Conservation (phyloP, 2,329 filamentous ascomycete genomes). For the Penicillium sp. region DNA sequence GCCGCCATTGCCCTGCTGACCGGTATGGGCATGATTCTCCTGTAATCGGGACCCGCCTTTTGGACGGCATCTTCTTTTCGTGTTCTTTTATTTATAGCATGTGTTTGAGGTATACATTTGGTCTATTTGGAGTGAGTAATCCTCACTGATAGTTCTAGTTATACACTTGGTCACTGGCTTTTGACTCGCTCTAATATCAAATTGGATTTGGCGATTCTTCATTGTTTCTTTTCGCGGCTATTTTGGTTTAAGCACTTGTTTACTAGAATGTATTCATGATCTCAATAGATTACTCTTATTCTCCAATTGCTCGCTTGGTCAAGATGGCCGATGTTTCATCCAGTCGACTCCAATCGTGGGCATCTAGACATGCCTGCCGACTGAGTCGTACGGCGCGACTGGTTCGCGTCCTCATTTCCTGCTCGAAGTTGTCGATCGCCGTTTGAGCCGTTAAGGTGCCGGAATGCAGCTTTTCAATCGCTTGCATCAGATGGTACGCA, state of each 20-base stretch:
- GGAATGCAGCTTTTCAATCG: constrained; percentile 15
- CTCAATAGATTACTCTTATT: constrained; percentile 1
- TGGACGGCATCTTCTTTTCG: background rate
- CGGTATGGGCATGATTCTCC: constrained; percentile 42
- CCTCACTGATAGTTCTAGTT: background rate
- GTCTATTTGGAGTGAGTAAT: background rate
- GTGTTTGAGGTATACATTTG: background rate
- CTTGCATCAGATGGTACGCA: constrained; percentile 20
- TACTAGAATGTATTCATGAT: background rate
- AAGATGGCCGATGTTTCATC: constrained; percentile 31
- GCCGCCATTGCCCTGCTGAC: constrained; percentile 35
- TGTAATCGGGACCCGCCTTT: constrained; percentile 25
- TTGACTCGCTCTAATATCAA: background rate
- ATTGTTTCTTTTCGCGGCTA: background rate
- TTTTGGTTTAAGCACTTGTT: background rate
- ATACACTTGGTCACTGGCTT: background rate
- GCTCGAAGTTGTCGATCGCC: constrained; percentile 30
- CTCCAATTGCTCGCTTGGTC: constrained; percentile 22
- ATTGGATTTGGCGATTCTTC: background rate
- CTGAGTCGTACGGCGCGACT: constrained; percentile 33
- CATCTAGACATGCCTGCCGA: constrained; percentile 37
- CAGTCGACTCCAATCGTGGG: constrained; percentile 32
- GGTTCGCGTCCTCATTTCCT: constrained; percentile 33
- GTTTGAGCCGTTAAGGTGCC: constrained; percentile 3
- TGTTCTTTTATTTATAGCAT: constrained; percentile 1